Evolutionary conservation across 441 rosid species (phyloP).

Genomic region (Jatropha podagrica): DNA sequence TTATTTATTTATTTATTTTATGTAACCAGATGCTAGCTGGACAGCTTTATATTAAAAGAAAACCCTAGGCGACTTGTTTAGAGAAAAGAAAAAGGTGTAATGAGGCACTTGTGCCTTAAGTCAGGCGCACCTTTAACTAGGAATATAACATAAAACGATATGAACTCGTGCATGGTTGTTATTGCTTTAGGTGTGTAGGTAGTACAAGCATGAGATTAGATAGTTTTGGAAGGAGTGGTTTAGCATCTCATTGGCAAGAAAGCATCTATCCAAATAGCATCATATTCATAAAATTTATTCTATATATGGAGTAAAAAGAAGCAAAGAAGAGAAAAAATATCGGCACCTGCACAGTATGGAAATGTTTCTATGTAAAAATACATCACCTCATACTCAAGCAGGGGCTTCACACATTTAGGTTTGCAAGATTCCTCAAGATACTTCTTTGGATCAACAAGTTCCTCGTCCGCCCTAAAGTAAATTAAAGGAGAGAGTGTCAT

Average conservation of each 20-base stretch:
- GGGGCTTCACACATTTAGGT: constrained; percentile 57
- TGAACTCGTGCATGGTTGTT: not conserved
- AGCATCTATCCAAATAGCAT: not conserved
- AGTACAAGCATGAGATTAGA: not conserved
- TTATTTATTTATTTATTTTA: too few relatives aligned
- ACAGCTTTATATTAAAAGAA: too few relatives aligned
- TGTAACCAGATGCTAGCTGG: too few relatives aligned
- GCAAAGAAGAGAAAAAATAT: not conserved
- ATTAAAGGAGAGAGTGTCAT: not conserved
- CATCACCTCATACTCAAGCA: constrained; percentile 52
- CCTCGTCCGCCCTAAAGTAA: constrained; percentile 55
- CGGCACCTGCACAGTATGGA: not conserved
- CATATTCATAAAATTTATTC: not conserved
- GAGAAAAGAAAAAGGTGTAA: too few relatives aligned
- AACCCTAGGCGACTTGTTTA: too few relatives aligned
- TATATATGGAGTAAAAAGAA: not conserved
- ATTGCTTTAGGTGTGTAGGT: not conserved
- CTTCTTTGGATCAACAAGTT: constrained; percentile 53
- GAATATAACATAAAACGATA: not conserved
- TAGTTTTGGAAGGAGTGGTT: not conserved
- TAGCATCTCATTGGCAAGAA: constrained; percentile 3
- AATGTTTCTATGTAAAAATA: not conserved
- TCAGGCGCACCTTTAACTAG: too few relatives aligned
- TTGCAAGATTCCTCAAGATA: constrained; percentile 55
- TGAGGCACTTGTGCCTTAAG: too few relatives aligned